Conservation (phyloP, 2,329 filamentous ascomycete genomes). For the Diaporthe citri region DNA sequence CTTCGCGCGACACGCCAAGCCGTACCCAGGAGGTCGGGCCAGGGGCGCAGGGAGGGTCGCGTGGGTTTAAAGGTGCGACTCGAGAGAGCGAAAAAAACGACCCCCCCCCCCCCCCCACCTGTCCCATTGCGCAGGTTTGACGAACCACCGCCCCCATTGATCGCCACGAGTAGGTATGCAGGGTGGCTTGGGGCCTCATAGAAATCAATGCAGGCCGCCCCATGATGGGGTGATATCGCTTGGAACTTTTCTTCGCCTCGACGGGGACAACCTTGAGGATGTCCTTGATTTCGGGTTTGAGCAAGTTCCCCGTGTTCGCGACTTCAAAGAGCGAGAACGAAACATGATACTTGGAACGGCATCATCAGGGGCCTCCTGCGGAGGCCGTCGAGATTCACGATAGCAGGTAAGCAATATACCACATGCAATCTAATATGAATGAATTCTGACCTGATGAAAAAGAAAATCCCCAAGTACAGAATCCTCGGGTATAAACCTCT, state of each 20-base stretch:
- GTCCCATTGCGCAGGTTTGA: constrained; percentile 8
- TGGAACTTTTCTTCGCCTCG: neutral
- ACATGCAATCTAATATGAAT: neutral
- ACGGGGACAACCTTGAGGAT: neutral
- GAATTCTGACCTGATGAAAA: neutral
- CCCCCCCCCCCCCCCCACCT: neutral
- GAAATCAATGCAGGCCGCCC: constrained; percentile 4
- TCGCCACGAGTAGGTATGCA: constrained; percentile 10
- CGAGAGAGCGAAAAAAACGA: constrained; percentile 37
- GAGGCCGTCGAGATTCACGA: neutral
- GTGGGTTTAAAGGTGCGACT: constrained; percentile 21
- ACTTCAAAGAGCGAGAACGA: constrained; percentile 19
- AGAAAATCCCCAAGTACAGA: neutral
- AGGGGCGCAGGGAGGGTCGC: constrained; percentile 28
- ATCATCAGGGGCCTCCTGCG: neutral
- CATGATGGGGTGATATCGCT: constrained; percentile 17
- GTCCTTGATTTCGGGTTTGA: constrained; percentile 14
- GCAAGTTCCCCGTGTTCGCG: constrained; percentile 1
- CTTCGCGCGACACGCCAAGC: constrained; percentile 29
- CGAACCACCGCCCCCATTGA: constrained; percentile 7
- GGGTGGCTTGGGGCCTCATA: constrained; percentile 8
- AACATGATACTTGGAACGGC: neutral
- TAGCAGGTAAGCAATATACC: neutral
- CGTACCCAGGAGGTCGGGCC: constrained; percentile 11
- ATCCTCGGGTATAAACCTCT: neutral